Base-by-base conservation (phyloP, 441 rosid genomes). In the Geranium incanum region DNA sequence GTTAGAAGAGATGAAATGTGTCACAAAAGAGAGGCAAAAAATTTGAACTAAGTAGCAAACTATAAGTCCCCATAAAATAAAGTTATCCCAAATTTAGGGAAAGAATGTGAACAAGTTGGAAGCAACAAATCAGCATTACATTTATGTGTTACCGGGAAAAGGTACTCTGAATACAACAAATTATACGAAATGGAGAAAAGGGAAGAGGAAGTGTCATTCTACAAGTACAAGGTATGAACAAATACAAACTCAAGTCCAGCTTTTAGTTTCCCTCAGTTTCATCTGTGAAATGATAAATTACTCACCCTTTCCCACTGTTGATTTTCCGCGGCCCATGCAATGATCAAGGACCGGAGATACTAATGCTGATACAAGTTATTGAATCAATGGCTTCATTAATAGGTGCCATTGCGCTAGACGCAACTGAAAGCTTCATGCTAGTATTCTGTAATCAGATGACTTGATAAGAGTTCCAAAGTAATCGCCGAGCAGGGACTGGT, bases 401-500 rank as follows among this genome's bases (percentile, higher is more conserved):
- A 60, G 41, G 18, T 37, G 28, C 28, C 62, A 71, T 13, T 64
- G 71, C 19, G 19, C 57, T n/a, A 43, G 71, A 15, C 43, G 33
- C 73, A 9, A 13, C 76, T 68, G 70, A 13, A 62, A 21, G 23
- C 50, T 37, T 50, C 73, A 76, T 18, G 36, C 12, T 18, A 39
- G 48, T 8, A 8, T 67, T 71, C 69, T 36, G 2, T 13, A 16
- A 19, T 21, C 37, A 45, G 48, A 36, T 36, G n/a, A 16, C 71
- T 82, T 70, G 77, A 68, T 78, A 72, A 76, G 75, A 76, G 74
- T 63, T 72, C 95, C 91, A 90, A 71, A 94, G 97, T 70, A 94
- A 81, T 75, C 85, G 87, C 57, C 99, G 86, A 67, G 74, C 74
- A 84, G 80, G 85, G 15, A 88, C 97, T 66, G 99, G 97, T 60